Evolutionary conservation across 2,329 filamentous ascomycete species (phyloP).

Genomic region (Penicillium glabrum): DNA sequence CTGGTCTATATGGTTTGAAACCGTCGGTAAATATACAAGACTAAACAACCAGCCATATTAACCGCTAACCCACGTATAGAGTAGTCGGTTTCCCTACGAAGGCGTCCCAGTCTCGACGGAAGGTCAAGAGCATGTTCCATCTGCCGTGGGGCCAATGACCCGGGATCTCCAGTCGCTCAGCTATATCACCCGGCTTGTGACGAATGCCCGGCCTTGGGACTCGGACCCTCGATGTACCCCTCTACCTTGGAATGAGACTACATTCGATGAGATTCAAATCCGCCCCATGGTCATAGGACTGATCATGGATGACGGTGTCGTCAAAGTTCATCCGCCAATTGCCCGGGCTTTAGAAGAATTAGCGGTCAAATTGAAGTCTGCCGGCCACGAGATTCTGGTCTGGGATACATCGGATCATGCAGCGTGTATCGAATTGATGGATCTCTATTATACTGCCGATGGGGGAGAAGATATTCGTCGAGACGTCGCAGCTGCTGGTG

Average conservation of each 20-base stretch:
- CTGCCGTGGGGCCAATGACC: conserved; percentile 61
- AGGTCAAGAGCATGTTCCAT: conserved; percentile 65
- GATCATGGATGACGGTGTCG: conserved; percentile 54
- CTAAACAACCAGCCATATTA: background rate
- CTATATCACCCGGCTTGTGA: conserved; percentile 50
- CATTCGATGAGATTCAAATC: conserved; percentile 43
- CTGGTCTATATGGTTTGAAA: conserved; percentile 52
- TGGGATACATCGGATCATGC: conserved; percentile 55
- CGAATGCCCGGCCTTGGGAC: conserved; percentile 53
- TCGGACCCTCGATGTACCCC: conserved; percentile 55
- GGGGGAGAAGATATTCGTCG: conserved; percentile 63
- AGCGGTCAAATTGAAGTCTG: conserved; percentile 37
- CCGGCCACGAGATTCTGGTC: conserved; percentile 56
- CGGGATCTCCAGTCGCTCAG: conserved; percentile 53
- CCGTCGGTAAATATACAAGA: conserved; percentile 31
- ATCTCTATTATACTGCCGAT: conserved; percentile 62
- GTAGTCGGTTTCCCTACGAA: conserved; percentile 57
- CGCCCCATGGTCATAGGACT: conserved; percentile 53
- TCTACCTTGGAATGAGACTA: conserved; percentile 53
- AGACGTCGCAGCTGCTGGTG: conserved; percentile 56
- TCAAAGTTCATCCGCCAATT: conserved; percentile 56
- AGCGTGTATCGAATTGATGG: conserved; percentile 59
- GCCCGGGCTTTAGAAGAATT: conserved; percentile 44
- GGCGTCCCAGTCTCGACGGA: conserved; percentile 62
- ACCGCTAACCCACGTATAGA: conserved; percentile 40